Evolutionary conservation across 31 red algal genomes (phyloP), one percentile per base, ranked within the genome.

Genomic region (Odonthalia washingtoniensis): DNA sequence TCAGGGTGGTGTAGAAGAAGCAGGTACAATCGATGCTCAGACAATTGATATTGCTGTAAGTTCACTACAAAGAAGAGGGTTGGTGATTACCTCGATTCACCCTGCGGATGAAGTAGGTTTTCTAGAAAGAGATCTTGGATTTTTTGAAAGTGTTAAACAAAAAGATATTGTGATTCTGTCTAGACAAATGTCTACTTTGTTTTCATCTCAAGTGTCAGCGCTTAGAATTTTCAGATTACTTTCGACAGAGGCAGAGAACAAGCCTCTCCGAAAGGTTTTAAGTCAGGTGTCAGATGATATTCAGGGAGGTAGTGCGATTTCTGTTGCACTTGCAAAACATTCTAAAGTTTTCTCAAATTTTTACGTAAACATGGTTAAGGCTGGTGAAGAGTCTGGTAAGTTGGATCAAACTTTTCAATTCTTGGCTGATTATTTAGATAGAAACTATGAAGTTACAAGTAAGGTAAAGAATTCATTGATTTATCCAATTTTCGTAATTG

Each of bases 331-430:
- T 33, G 37, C 30, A 38, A 76, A 76, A 76, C 41, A 43, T 76
- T 38, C 72, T 39, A 40, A 45, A 43, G 72, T 76, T 39, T 76
- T 76, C 37, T 43, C 35, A 38, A 76, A 76, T 41, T 45, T 76
- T 76, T 76, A 76, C 38, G 72, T 76, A 43, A 43, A 76, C 72
- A 40, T 76, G 41, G 72, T 76, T 38, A 41, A 34, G 41, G 72
- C 72, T 28, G 72, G 72, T 34, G 72, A 76, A 76, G 72, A 40
- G 38, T 76, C 72, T 39, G 72, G 72, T 76, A 76, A 76, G 28
- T 76, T 76, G 37, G 30, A 34, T 76, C 27, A 76, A 40, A 76
- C 41, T 34, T 45, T 76, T 43, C 26, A 34, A 39, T 43, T 30
- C 28, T 31, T 76, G 30, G 72, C 72, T 39, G 41, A 45, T 30